These are phyloP conservation scores for Penicillium sp. DNA, from an alignment of 2,329 filamentous ascomycete species.

Conservation along the genomic window DNA sequence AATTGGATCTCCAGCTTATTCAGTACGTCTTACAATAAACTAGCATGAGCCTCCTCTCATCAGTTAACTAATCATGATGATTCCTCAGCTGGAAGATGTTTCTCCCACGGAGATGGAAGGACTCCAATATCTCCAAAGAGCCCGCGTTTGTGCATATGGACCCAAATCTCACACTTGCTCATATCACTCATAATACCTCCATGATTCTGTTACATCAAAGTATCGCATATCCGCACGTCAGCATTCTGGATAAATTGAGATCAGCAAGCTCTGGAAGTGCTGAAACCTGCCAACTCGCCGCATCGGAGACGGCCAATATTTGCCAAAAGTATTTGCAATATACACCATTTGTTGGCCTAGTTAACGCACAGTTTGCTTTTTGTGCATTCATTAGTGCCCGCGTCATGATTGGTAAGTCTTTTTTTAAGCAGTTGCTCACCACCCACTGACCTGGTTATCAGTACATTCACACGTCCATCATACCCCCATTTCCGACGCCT, in stretches of 20 bases:
- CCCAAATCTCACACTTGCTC: constrained; percentile 52
- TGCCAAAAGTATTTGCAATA: constrained; percentile 50
- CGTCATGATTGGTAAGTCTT: constrained; percentile 19
- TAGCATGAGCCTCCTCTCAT: no score
- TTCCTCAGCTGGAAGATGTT: constrained; percentile 45
- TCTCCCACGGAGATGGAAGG: no score
- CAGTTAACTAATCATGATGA: neutral
- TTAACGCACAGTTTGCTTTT: constrained; percentile 46
- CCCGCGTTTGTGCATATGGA: no score
- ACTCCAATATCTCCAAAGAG: no score
- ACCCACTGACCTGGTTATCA: neutral
- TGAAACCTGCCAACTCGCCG: constrained; percentile 48
- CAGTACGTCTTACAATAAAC: constrained; percentile 23
- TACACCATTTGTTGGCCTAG: constrained; percentile 20
- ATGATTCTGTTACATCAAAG: constrained; percentile 53
- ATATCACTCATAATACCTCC: constrained; percentile 53
- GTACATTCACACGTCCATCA: constrained; percentile 7
- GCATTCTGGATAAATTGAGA: no score
- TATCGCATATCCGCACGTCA: constrained; percentile 50
- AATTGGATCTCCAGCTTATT: constrained; percentile 50
- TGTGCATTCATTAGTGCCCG: constrained; percentile 46
- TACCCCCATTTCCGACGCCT: neutral
- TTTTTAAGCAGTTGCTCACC: no score
- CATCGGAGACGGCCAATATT: constrained; percentile 51
- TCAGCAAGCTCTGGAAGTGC: no score